A percentile compares a stretch with the other conserved stretches of the same genome.
Evolutionary conservation across 2,329 filamentous ascomycete genomes (phyloP).

Genomic region (Claviceps pusilla): DNA sequence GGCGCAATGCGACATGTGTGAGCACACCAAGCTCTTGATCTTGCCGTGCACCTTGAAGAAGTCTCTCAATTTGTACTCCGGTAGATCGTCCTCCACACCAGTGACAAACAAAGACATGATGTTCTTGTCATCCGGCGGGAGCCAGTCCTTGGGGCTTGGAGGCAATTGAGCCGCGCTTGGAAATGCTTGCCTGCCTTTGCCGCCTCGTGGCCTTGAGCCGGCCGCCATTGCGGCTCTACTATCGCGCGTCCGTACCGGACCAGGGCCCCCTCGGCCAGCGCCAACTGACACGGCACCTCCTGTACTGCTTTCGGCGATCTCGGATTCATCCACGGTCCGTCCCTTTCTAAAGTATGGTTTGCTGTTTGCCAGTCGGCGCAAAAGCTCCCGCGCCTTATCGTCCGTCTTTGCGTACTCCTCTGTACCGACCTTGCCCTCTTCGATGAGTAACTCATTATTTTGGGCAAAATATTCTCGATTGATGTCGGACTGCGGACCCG

Average conservation of each 20-base stretch:
- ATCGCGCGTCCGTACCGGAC: constrained; percentile 66
- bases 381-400: constrained; percentile 81
- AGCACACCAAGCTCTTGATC: constrained; percentile 84
- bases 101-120: constrained; percentile 91
- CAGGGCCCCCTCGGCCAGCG: constrained; percentile 47
- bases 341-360: constrained; percentile 93
- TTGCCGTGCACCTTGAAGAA: constrained; percentile 84
- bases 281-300: constrained; percentile 35
- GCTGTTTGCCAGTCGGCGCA: constrained; percentile 73
- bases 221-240: constrained; percentile 35
- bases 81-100: constrained; percentile 88
- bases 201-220: constrained; percentile 32
- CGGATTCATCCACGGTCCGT: constrained; percentile 49
- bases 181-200: constrained; percentile 40
- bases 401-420: constrained; percentile 96
- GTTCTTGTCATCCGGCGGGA: constrained; percentile 67
- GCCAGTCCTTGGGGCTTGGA: constrained; percentile 69
- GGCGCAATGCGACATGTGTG: constrained; percentile 91
- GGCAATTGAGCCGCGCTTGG: constrained; percentile 59
- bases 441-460: constrained; percentile 88
- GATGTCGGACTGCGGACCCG: constrained; percentile 79
- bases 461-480: constrained; percentile 97
- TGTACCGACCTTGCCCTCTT: constrained; percentile 70
- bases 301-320: constrained; percentile 20
- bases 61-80: constrained; percentile 77